Conservation (phyloP, 75 land plant genomes). For the Pinus taeda region DNA sequence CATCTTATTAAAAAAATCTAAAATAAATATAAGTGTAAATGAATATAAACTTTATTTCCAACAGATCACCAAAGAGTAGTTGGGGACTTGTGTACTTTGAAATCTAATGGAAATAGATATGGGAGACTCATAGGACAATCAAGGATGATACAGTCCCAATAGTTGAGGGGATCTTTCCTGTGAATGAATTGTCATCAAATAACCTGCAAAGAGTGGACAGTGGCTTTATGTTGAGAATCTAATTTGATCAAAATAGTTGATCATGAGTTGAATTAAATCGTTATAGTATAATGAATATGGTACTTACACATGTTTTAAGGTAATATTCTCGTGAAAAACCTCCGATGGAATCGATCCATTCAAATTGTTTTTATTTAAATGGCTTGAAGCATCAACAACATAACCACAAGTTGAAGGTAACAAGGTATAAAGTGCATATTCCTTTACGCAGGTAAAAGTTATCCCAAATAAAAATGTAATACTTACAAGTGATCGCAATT, state of each 20-base stretch:
- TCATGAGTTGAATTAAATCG: neutral
- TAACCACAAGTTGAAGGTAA: no score
- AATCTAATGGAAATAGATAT: no score
- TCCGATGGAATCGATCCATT: slow-evolving; percentile 48
- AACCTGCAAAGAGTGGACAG: slow-evolving; percentile 27
- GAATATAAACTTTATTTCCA: no score
- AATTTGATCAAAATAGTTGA: neutral
- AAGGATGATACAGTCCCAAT: slow-evolving; percentile 59
- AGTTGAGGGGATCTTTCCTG: slow-evolving; percentile 57
- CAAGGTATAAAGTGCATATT: no score
- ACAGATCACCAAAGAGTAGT: no score
- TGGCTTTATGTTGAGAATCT: neutral
- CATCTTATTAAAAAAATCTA: no score
- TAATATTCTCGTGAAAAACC: slow-evolving; percentile 49
- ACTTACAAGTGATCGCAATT: slow-evolving; percentile 4
- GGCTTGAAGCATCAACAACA: slow-evolving; percentile 29
- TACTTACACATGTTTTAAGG: slow-evolving; percentile 67
- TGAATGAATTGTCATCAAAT: slow-evolving; percentile 61
- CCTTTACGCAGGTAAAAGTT: neutral
- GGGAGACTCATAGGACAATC: slow-evolving; percentile 69
- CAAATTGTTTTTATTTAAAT: slow-evolving; percentile 66
- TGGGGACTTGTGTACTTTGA: no score
- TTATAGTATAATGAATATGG: neutral
- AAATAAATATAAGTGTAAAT: no score
- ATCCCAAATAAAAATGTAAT: neutral